Conservation (phyloP, 352 stramenopile species). For the Pythium rhizo-oryzae region DNA sequence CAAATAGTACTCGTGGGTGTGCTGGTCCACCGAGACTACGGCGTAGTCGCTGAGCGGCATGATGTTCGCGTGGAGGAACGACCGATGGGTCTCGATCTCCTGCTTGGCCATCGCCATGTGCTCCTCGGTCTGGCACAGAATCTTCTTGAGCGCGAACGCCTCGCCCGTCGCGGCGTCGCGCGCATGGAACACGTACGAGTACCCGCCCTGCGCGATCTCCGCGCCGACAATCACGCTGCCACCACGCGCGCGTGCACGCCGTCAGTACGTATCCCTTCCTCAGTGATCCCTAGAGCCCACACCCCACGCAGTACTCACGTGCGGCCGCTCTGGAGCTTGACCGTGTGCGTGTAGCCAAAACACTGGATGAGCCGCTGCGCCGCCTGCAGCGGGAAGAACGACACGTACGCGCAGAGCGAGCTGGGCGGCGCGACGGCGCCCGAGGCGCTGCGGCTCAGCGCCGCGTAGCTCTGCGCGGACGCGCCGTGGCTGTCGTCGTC, state of each 20-base stretch:
- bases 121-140: constrained; percentile 84
- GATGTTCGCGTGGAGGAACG: constrained; percentile 78
- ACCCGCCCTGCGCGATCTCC: constrained; percentile 86
- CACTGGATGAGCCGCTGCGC: constrained; percentile 67
- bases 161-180: constrained; percentile 74
- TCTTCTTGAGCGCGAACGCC: constrained; percentile 89
- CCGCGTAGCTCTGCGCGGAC: constrained; percentile 17
- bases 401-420: constrained; percentile 40
- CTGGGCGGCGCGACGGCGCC: constrained; percentile 1
- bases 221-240: constrained; percentile 52
- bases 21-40: constrained; percentile 48
- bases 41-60: constrained; percentile 85
- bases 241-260: background rate
- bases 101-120: constrained; percentile 77
- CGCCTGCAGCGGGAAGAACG: constrained; percentile 62
- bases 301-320: constrained; percentile 40
- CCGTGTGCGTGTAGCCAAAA: constrained; percentile 66
- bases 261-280: background rate
- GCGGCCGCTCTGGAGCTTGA: constrained; percentile 75
- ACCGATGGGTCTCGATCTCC: constrained; percentile 81
- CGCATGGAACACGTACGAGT: constrained; percentile 85
- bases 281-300: background rate
- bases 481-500: constrained; percentile 17
- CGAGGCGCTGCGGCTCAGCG: background rate
- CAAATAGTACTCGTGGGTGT: constrained; percentile 77